phyloP scores from a whole-genome alignment of 768 basidiomycete genomes.

The Coprinellus micaceus region DNA sequence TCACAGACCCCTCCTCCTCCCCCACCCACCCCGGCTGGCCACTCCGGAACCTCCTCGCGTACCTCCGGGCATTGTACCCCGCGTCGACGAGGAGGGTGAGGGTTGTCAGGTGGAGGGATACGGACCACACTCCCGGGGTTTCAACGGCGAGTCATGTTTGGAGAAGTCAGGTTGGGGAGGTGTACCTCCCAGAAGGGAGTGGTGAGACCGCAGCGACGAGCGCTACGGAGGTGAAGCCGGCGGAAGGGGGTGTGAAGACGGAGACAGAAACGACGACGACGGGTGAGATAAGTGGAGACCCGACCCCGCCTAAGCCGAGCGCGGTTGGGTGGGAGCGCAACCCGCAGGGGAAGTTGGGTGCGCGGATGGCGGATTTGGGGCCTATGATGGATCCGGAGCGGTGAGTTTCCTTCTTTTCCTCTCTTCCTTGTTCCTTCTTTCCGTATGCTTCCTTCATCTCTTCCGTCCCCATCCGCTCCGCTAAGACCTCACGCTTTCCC shows the following conservation, averaged over 20 bases:
- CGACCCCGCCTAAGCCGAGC: too few species aligned
- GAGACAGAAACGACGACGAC: too few species aligned
- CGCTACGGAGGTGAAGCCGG: too few species aligned
- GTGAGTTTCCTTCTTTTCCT: constrained; percentile 32
- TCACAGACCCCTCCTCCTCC: constrained; percentile 83
- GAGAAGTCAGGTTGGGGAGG: constrained; percentile 62
- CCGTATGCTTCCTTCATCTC: too few species aligned
- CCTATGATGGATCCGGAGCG: constrained; percentile 93
- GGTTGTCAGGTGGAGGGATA: constrained; percentile 77
- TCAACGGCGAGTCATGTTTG: constrained; percentile 38
- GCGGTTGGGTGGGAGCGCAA: constrained; percentile 98
- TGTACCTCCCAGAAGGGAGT: constrained; percentile 32
- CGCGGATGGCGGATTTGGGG: constrained; percentile 84
- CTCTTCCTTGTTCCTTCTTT: background rate
- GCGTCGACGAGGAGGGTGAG: constrained; percentile 45
- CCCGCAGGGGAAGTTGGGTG: constrained; percentile 78
- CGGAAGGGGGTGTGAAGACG: too few species aligned
- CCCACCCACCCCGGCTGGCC: constrained; percentile 84
- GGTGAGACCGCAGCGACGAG: constrained; percentile 15
- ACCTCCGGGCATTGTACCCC: constrained; percentile 62
- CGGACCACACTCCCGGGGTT: constrained; percentile 39
- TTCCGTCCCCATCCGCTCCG: background rate
- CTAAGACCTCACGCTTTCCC: too few species aligned
- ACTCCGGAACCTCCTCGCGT: constrained; percentile 85
- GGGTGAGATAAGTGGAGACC: too few species aligned